Evolutionary conservation across 2,329 filamentous ascomycete genomes (phyloP), one percentile per base, ranked within the genome.

Genomic region (Dichotomopilus funicola): DNA sequence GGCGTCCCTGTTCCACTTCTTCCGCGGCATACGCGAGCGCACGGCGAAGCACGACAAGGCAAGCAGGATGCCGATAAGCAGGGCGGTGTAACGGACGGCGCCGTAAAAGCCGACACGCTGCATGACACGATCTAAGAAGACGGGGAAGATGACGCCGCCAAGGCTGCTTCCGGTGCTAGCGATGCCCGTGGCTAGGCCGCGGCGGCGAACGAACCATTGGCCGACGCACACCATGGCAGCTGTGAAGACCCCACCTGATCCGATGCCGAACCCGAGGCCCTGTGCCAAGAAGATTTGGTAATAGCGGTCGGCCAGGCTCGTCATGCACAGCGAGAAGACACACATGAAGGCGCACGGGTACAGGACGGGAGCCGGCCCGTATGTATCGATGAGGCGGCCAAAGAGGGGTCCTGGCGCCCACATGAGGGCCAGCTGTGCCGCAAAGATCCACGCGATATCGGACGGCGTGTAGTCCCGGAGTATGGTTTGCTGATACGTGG

Each of bases 241-340:
- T n/a, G 44, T 47, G 31, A 47, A 47, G 44, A 47, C 44, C 31
- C 44, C 44, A 7, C 44, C 44, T 7, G 44, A 47, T 7, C 44
- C 44, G 31, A 47, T 47, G 31, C 44, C 44, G 10, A 47, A 47
- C 4, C 44, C 44, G 11, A 47, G 44, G 11, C 44, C 44, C 44
- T 47, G 44, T 33, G 44, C 44, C 6, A 47, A 33, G 44, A 47
- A 47, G 44, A 47, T 47, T 33, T 47, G 44, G 44, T 47, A 47
- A 33, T 47, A 47, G 31, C 44, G 44, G 44, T 47, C 44, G 44
- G 44, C 44, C 31, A 47, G 44, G 44, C 44, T 47, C 27, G 44
- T 35, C 44, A 47, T 47, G 44, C 44, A 47, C 31, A 47, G 31
- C 44, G 44, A 47, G 44, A 47, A 47, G 19, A 47, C 44, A 33